These are phyloP conservation scores for Cladophialophora exuberans DNA, from an alignment of 2,329 filamentous ascomycete species.

Conservation along the genomic window DNA sequence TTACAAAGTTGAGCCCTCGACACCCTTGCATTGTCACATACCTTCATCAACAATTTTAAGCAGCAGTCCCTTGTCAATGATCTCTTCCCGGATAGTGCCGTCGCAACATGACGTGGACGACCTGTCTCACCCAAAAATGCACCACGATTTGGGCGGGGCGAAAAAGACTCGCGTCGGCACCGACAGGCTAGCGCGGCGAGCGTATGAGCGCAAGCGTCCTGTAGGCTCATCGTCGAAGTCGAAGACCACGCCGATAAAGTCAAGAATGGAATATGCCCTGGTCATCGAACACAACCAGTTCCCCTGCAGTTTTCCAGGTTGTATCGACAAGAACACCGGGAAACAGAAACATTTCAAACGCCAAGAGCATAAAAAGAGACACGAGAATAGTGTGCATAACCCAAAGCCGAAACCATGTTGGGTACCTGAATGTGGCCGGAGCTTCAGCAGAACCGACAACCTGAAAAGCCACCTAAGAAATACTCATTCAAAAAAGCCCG, in stretches of 20 bases:
- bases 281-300: conserved; percentile 32
- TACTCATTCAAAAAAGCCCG: conserved; percentile 48
- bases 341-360: conserved; percentile 53
- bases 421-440: conserved; percentile 45
- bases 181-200: conserved; percentile 23
- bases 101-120: conserved; percentile 31
- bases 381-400: conserved; percentile 52
- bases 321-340: conserved; percentile 41
- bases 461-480: conserved; percentile 51
- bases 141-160: conserved; percentile 7
- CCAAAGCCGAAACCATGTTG: conserved; percentile 44
- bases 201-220: conserved; percentile 24
- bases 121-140: conserved; percentile 17
- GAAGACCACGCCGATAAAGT: conserved; percentile 20
- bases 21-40: conserved; percentile 20
- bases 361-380: conserved; percentile 54
- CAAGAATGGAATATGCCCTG: conserved; percentile 29
- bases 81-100: conserved; percentile 25
- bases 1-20: conserved; percentile 31
- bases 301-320: conserved; percentile 47
- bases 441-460: conserved; percentile 50
- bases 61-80: conserved; percentile 29
- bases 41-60: conserved; percentile 23
- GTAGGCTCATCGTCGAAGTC: conserved; percentile 19
- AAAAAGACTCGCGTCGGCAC: conserved; percentile 16